Percentiles rank a stretch among this genome's conserved stretches.
Evolutionary conservation across 805 yeast species (phyloP).

Genomic region (Middelhovenomyces tepae): DNA sequence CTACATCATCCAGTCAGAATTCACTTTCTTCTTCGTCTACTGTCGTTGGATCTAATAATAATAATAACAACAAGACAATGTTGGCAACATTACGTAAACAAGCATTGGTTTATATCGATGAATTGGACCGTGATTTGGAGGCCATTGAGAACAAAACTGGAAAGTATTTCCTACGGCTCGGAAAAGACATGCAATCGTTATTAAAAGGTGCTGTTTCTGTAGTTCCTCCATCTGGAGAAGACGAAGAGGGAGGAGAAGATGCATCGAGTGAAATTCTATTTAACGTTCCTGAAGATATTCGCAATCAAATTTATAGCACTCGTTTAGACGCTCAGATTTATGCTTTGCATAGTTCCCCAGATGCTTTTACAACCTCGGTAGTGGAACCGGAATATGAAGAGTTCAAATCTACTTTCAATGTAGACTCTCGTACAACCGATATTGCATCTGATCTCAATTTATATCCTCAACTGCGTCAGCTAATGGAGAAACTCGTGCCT

Average conservation of each 20-base stretch:
- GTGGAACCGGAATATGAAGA: slow-evolving; percentile 29
- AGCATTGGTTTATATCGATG: slow-evolving; percentile 60
- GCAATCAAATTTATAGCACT: slow-evolving; percentile 35
- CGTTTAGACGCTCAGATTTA: slow-evolving; percentile 58
- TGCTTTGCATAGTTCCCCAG: slow-evolving; percentile 43
- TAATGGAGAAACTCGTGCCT: slow-evolving; percentile 64
- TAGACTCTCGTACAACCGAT: slow-evolving; percentile 41
- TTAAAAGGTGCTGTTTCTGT: slow-evolving; percentile 35
- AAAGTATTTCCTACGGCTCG: slow-evolving; percentile 45
- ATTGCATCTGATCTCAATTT: slow-evolving; percentile 39
- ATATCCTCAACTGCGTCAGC: slow-evolving; percentile 42
- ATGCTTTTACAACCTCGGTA: slow-evolving; percentile 32
- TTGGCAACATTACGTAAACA: slow-evolving; percentile 27
- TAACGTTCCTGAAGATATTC: slow-evolving; percentile 33
- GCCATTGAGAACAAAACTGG: slow-evolving; percentile 63
- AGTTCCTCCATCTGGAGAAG: slow-evolving; percentile 15
- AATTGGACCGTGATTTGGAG: slow-evolving; percentile 66
- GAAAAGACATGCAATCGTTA: slow-evolving; percentile 36
- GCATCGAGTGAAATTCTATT: slow-evolving; percentile 36
- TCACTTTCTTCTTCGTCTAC: slow-evolving; percentile 11
- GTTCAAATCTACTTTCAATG: slow-evolving; percentile 33
- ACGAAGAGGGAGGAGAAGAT: slow-evolving; percentile 22
- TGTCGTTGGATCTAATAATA: slow-evolving; percentile 1
- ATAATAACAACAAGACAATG: slow-evolving; percentile 18
- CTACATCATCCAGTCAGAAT: slow-evolving; percentile 7